Evolutionary conservation across 2,329 filamentous ascomycete species (phyloP), one percentile per base, ranked within the genome.

Genomic region (Neofusicoccum parvum): DNA sequence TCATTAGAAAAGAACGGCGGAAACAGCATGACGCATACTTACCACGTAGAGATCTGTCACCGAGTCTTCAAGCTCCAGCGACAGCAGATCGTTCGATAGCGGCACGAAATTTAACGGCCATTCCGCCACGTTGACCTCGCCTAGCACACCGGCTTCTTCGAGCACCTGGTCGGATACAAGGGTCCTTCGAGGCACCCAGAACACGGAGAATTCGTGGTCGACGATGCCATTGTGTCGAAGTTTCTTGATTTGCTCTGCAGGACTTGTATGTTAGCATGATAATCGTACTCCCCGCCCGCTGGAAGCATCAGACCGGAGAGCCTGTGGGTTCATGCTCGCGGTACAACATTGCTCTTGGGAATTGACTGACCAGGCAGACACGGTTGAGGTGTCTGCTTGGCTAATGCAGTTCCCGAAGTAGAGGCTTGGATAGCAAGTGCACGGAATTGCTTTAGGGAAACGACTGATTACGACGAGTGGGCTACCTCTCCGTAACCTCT

Each of bases 201-300:
- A 94, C 71, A 99, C 90, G 68, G 94, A 94, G 76, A 98, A 97
- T 72, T 99, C 94, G 85, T 99, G 95, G 70, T 93, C 92, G 53
- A 90, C 92, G 73, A 92, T 90, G 75, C 91, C 94, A 78, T 95
- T 92, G 73, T 90, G 90, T 72, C 94, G 92, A 66, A 98, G 84
- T 67, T 92, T 89, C 77, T 94, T 94, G 72, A 98, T 93, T 82
- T 98, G 93, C 71, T 92, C 94, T 97, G 74, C 60, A n/a, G 50
- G 64, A 62, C 69, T 65, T 63, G 69, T 73, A 82, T 87, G 81
- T 85, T 81, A 83, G 83, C 82, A 81, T 78, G 70, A 66, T 67
- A 70, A 12, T 65, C 39, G 56, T 58, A 34, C 56, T 53, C 41
- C 45, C 54, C 48, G 39, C 39, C 45, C 20, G 14, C 17, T 23